These are phyloP conservation scores for Termitomyces sp. DNA, from an alignment of 1,284 basidiomycete genomes.

Conservation along the genomic window DNA sequence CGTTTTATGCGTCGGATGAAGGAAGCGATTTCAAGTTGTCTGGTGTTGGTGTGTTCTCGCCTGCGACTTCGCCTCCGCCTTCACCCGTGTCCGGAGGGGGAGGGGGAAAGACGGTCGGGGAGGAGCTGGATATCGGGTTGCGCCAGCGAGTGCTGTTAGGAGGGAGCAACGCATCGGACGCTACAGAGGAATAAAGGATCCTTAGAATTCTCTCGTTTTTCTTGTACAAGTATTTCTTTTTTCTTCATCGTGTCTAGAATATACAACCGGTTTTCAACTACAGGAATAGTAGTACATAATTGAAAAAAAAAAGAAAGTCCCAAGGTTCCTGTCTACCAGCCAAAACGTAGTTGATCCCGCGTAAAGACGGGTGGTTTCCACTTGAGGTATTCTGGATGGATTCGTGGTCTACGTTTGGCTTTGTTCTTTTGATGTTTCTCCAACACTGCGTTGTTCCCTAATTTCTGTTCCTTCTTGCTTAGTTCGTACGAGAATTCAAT, in stretches of 20 bases:
- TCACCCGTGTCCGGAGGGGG: constrained; percentile 49
- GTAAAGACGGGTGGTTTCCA: constrained; percentile 97
- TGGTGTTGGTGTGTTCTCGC: constrained; percentile 68
- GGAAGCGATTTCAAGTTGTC: constrained; percentile 53
- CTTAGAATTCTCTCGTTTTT: neutral
- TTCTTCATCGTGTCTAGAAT: constrained; percentile 5
- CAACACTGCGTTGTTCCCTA: constrained; percentile 88
- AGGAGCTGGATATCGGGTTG: constrained; percentile 8
- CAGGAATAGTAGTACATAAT: constrained; percentile 9
- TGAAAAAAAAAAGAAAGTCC: constrained; percentile 1
- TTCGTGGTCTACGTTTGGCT: constrained; percentile 76
- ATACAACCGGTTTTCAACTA: constrained; percentile 9
- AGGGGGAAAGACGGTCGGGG: constrained; percentile 7
- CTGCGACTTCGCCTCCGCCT: constrained; percentile 56
- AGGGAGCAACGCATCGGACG: constrained; percentile 5
- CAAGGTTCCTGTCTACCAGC: constrained; percentile 50
- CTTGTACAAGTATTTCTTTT: constrained; percentile 2
- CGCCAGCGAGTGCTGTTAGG: constrained; percentile 12
- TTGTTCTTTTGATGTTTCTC: constrained; percentile 86
- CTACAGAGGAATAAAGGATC: neutral
- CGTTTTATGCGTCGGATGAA: constrained; percentile 50
- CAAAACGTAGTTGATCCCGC: constrained; percentile 84
- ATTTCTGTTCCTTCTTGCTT: constrained; percentile 92
- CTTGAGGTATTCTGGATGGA: constrained; percentile 75
- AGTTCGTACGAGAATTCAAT: constrained; percentile 99